Evolutionary conservation across 148 eudicot genomes (phyloP).

Genomic region (Pharnaceum exiguum): DNA sequence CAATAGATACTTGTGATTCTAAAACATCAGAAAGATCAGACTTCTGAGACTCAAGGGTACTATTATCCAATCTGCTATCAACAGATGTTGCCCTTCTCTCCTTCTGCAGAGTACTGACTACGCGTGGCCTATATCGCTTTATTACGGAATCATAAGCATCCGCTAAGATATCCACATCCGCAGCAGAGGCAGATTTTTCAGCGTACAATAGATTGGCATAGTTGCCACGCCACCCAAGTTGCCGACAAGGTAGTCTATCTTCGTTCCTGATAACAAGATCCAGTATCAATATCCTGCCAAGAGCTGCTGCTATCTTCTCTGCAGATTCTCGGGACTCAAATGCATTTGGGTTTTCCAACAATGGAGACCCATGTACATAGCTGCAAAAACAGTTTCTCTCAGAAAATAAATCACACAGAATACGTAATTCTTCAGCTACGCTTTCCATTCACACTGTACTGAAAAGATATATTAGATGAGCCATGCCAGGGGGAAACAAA

Average conservation of each 20-base stretch:
- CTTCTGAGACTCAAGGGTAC: slow-evolving; percentile 40
- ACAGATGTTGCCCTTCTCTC: slow-evolving; percentile 73
- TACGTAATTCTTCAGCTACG: too few relatives aligned
- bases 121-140: slow-evolving; percentile 63
- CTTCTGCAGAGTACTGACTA: slow-evolving; percentile 58
- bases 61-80: slow-evolving; percentile 49
- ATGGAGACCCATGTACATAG: slow-evolving; percentile 90
- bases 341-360: slow-evolving; percentile 71
- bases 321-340: slow-evolving; percentile 70
- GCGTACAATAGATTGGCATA: slow-evolving; percentile 78
- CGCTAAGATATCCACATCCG: slow-evolving; percentile 57
- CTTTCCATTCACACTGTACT: too few relatives aligned
- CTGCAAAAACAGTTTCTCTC: slow-evolving; percentile 36
- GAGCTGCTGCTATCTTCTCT: slow-evolving; percentile 70
- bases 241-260: slow-evolving; percentile 93
- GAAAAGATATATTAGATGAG: too few relatives aligned
- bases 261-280: slow-evolving; percentile 97
- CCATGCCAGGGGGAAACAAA: too few relatives aligned
- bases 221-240: slow-evolving; percentile 97
- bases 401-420: slow-evolving; percentile 13
- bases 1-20: slow-evolving; percentile 52
- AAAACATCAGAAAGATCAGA: slow-evolving; percentile 53
- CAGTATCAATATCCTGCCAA: slow-evolving; percentile 87
- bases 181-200: slow-evolving; percentile 51
- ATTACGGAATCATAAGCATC: slow-evolving; percentile 78